Evolutionary conservation across 441 rosid species (phyloP).

Genomic region (Capsella rubella): DNA sequence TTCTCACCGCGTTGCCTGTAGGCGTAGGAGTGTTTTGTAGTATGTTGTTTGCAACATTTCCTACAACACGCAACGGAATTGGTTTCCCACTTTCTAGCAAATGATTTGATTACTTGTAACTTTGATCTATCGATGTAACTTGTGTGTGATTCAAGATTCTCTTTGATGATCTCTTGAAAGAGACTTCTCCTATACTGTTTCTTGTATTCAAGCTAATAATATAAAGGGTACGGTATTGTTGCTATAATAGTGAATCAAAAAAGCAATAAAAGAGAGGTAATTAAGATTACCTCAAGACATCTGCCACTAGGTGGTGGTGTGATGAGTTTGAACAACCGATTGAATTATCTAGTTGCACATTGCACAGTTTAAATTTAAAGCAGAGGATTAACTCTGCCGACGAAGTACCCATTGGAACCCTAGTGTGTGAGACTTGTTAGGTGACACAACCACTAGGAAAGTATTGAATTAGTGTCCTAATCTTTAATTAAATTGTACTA

Average conservation of each 20-base stretch:
- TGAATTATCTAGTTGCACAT: too few relatives aligned
- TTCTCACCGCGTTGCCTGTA: conserved; percentile 79
- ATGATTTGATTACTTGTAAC: conserved; percentile 10
- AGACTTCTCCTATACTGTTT: conserved; percentile 5
- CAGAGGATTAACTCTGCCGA: too few relatives aligned
- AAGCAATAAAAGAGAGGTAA: too few relatives aligned
- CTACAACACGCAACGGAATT: conserved; percentile 87
- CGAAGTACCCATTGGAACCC: too few relatives aligned
- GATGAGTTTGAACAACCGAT: too few relatives aligned
- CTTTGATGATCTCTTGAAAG: conserved; percentile 3
- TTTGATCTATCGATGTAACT: conserved; percentile 15
- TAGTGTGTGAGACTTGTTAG: too few relatives aligned
- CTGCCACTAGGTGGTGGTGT: too few relatives aligned
- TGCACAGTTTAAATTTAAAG: too few relatives aligned
- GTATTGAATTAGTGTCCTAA: too few relatives aligned
- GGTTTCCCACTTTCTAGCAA: conserved; percentile 67
- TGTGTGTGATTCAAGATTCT: conserved; percentile 25
- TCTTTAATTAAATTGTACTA: too few relatives aligned
- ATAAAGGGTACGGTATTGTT: not conserved
- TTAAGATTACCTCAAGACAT: too few relatives aligned
- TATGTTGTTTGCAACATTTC: conserved; percentile 82
- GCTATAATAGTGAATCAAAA: not conserved
- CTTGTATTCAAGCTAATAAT: conserved; percentile 1
- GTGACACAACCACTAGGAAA: too few relatives aligned
- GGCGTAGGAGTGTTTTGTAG: conserved; percentile 78